Evolutionary conservation across 495 filamentous ascomycete species (phyloP), one percentile per base, ranked within the genome.

Genomic region (Parachaetomium inaequale): DNA sequence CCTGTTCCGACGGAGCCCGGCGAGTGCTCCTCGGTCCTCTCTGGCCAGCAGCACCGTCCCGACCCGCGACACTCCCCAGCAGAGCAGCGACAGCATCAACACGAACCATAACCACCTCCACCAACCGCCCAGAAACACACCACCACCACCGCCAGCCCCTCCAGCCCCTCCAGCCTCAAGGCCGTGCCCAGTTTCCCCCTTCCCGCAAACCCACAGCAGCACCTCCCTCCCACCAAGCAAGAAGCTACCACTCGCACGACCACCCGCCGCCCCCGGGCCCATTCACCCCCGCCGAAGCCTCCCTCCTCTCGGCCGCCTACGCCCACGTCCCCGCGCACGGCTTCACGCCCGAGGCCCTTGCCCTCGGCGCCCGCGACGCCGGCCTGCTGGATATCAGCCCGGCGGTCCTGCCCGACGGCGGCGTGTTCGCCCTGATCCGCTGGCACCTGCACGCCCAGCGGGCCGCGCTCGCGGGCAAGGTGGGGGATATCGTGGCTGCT

Each of bases 341-440:
- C 70, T 98, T 97, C 82, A 88, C 90, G 3, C 66, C 70, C 31
- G 75, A 82, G 10, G 77, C 92, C 3, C 82, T 98, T 10, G 82
- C 84, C 45, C 81, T 88, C 40, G 94, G 93, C 67, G 89, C 90
- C 43, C 86, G 87, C 67, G 90, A 93, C 67, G 84, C 84, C 29
- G 90, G 91, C 51, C 96, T 93, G 75, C 87, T 92, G 46, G 90
- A 94, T 69, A 88, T 92, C 65, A 91, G 88, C 19, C 82, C 88
- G 40, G 93, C 92, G 67, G 72, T 98, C 2, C 83, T 98, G 55
- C 87, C 92, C 28, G 79, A 85, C 29, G 91, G 87, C 15, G 84
- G 87, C 15, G 84, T 85, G 10, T 96, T 96, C 75, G 86, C 88
- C 58, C 80, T 98, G 17, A 85, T 97, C 55, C 83, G 83, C 6